Evolutionary conservation across 2,329 filamentous ascomycete species (phyloP), one percentile per base, ranked within the genome.

Genomic region (Fusarium mundagurra): DNA sequence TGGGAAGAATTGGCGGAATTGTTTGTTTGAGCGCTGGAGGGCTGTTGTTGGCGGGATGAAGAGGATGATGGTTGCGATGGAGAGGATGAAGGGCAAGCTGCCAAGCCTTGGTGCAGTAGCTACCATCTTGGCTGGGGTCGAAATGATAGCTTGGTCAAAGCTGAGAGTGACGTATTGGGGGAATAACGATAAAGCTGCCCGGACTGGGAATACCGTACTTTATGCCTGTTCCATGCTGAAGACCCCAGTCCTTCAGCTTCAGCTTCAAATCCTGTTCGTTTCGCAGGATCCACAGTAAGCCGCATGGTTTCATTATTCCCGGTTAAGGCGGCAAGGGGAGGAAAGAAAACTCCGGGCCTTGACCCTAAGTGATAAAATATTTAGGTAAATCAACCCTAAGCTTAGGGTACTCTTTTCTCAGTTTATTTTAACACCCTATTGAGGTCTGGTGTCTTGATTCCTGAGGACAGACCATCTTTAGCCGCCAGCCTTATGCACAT

Each of bases 1-100:
- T n/a, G 72, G 65, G 45, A 76, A 76, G 51, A 76, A 76, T 13
- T 67, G 48, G 4, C 76, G 39, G 27, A 69, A 74, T 22, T 74
- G 72, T 2, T 14, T 41, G 17, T 47, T 64, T 6, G 72, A 74
- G 44, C 71, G 71, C 4, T 27, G 31, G 44, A 62, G 27, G n/a
- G 67, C 71, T 14, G 31, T 16, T 16, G 45, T 13, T 6, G 71
- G 47, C 0, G 44, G 17, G 34, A 60, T 29, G 16, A n/a, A 33
- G 18, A 22, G 18, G 41, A 73, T 17, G 20, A 64, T 43, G 18
- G 44, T 10, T 7, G 33, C 6, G 17, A 17, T 24, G 1, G 4
- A 22, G 3, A 60, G 20, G 1, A 51, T 36, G 13, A 51, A n/a
- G 38, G 47, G 18, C 1, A 33, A 7, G 2, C 22, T 47, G 12